A percentile compares a stretch with the other conserved stretches of the same genome.
These are phyloP conservation scores for Globisporangium iwayamae DNA, from an alignment of 352 stramenopile species.

Conservation along the genomic window DNA sequence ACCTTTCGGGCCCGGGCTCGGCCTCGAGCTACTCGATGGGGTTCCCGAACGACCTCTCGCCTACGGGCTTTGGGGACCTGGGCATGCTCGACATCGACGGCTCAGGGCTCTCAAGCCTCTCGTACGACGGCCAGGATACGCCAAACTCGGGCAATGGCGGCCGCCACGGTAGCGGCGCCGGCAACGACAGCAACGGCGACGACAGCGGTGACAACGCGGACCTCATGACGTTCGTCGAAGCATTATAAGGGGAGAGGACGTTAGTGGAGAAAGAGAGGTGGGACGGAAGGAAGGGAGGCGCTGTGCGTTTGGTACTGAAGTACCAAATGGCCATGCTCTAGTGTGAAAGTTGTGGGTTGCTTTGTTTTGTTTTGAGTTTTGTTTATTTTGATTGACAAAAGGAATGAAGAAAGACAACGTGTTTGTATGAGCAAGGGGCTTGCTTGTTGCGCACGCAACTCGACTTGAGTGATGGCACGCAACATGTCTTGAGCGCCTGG, in stretches of 20 bases:
- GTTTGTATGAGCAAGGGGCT: neutral
- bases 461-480: too few relatives aligned
- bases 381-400: neutral
- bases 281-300: too few relatives aligned
- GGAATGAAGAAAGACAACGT: neutral
- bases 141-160: slow-evolving; percentile 24
- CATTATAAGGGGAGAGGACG: slow-evolving; percentile 26
- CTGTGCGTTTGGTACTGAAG: neutral
- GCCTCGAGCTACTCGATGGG: slow-evolving; percentile 48
- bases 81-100: slow-evolving; percentile 70
- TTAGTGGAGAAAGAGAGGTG: too few relatives aligned
- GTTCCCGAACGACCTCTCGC: slow-evolving; percentile 61
- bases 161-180: slow-evolving; percentile 20
- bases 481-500: too few relatives aligned
- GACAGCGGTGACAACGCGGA: slow-evolving; percentile 51
- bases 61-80: slow-evolving; percentile 66
- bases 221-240: slow-evolving; percentile 74
- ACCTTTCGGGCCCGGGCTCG: slow-evolving; percentile 27
- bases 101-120: slow-evolving; percentile 29
- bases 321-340: neutral
- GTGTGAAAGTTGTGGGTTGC: neutral
- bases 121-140: slow-evolving; percentile 37
- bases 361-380: neutral
- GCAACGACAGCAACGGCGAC: slow-evolving; percentile 27
- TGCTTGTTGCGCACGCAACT: too few relatives aligned